Base-by-base conservation (phyloP, 192 early-diverging fungal species). In the Endogone sp. region DNA sequence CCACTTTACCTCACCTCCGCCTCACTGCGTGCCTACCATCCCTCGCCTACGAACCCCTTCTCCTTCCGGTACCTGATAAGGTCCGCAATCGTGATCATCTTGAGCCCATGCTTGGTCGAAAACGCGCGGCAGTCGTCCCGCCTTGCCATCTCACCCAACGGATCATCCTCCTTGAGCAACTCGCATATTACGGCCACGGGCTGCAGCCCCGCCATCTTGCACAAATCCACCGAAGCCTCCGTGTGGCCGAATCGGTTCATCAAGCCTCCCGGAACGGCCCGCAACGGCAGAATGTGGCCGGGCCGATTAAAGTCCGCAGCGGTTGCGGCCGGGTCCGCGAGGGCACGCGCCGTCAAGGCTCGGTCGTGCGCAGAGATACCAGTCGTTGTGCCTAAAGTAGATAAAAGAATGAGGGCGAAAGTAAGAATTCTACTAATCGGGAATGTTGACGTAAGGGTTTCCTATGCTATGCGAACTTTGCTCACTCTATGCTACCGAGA, bases 331-430 rank as follows among this genome's bases (percentile, higher is more conserved):
- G 89, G 86, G 74, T 95, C 83, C 8, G 95, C 94, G 21, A 99
- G 76, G 2, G 90, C 85, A 0, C 82, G 70, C 27, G 90, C 85
- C 3, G 98, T 98, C 56, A 82, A 73, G 59, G 93, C 84, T 30
- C 98, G 89, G 76, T 98, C 98, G 61, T 87, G 84, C 0, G 95
- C 97, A 4, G 94, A 96, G 64, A 99, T 98, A 21, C 96, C 98
- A 4, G 98, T 99, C 3, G 93, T 93, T n/a, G 93, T 93, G 21
- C 89, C 88, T 79, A 37, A 16, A 22, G 27, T 23, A 60, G 6
- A 10, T 11, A 26, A 21, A 60, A 21, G 10, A 21, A 60, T 6
- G 1, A 1, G 59, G 10, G 27, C 10, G 27, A 22, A 28, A 10
- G 21, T 23, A 22, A 10, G 6, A 21, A 60, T 6, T 6, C 6